Evolutionary conservation across 176 grass and related monocot genomes (phyloP).

Genomic region (Canna indica): DNA sequence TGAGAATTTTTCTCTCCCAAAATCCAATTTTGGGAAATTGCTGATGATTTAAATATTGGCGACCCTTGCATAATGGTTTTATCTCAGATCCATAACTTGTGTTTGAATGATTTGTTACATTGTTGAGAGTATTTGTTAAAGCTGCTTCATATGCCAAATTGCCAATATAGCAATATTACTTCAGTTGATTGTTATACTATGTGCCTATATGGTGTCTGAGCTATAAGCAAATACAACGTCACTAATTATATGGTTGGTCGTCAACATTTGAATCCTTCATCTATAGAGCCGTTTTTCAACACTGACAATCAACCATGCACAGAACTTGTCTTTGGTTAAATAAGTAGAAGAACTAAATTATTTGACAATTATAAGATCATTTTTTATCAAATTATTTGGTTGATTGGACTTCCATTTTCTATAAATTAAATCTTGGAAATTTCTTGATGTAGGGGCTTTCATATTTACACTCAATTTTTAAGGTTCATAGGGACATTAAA

Average conservation of each 20-base stretch:
- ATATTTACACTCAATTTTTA: slow-evolving; percentile 99
- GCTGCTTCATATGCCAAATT: too few relatives aligned
- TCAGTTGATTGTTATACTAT: too few relatives aligned
- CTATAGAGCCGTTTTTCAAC: neutral
- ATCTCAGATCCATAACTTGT: too few relatives aligned
- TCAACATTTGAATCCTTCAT: neutral
- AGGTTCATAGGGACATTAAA: slow-evolving; percentile 99
- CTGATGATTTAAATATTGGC: neutral
- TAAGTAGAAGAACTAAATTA: neutral
- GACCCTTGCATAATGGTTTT: too few relatives aligned
- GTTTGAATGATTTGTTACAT: too few relatives aligned
- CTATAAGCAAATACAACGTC: too few relatives aligned
- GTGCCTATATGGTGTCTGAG: too few relatives aligned
- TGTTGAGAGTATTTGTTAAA: neutral
- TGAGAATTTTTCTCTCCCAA: too few relatives aligned
- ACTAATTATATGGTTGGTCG: too few relatives aligned
- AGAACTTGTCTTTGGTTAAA: neutral
- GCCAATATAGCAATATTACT: neutral
- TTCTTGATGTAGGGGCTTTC: slow-evolving; percentile 73
- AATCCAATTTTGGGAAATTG: too few relatives aligned
- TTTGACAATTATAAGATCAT: neutral
- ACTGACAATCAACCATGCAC: neutral
- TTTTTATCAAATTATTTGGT: neutral
- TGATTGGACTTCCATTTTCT: neutral
- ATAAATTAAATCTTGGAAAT: slow-evolving; percentile 13